Percentiles rank a stretch among this genome's conserved stretches.
Conservation (phyloP, 2,329 filamentous ascomycete genomes). For the Canariomyces notabilis region DNA sequence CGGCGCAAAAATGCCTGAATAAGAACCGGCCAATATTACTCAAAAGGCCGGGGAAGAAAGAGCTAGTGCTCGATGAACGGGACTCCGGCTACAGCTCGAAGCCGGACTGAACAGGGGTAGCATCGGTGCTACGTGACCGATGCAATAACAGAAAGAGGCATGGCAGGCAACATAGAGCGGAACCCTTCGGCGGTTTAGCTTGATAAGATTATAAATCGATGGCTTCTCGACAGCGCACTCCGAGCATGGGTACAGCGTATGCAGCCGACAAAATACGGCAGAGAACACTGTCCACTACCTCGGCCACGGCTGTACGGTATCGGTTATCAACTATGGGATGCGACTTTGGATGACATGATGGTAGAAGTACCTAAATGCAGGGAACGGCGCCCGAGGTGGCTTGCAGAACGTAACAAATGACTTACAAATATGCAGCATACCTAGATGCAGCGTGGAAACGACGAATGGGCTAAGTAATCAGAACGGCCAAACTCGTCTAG, state of each 20-base stretch:
- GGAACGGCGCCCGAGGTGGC: constrained; percentile 8
- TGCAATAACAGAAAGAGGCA: background rate
- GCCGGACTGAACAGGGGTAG: constrained; percentile 2
- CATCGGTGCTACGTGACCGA: background rate
- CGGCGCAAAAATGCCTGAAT: background rate
- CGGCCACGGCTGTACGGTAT: background rate
- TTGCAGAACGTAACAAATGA: constrained; percentile 2
- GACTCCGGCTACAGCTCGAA: constrained; percentile 8
- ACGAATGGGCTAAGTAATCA: too few relatives aligned
- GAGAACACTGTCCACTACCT: background rate
- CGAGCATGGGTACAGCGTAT: background rate
- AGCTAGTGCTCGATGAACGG: background rate
- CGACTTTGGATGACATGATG: background rate
- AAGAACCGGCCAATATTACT: constrained; percentile 8
- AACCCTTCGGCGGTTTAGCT: background rate
- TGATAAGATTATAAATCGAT: constrained; percentile 17
- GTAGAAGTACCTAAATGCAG: background rate
- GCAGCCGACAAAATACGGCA: background rate
- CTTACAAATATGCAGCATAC: constrained; percentile 14
- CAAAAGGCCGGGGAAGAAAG: too few relatives aligned
- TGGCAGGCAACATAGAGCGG: constrained; percentile 4
- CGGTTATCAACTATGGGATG: background rate
- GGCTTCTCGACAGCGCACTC: background rate
- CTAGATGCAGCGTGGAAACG: too few relatives aligned
- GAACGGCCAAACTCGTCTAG: constrained; percentile 2